These are phyloP conservation scores for Apiotrichum montevideense DNA, from an alignment of 1,284 basidiomycete species.

Conservation along the genomic window DNA sequence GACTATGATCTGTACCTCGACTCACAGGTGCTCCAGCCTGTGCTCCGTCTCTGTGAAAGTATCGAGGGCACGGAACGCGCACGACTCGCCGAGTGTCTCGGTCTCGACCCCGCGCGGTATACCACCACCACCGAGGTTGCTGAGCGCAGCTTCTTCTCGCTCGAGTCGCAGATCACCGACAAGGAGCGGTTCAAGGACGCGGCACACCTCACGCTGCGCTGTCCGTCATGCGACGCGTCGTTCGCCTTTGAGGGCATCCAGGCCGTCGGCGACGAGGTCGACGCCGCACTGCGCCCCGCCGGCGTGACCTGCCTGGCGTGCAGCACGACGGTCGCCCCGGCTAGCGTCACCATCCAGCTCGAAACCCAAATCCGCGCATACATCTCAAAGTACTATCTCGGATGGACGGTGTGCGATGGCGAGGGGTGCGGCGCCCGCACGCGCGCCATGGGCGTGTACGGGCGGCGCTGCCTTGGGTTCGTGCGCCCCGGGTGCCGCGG, in stretches of 20 bases:
- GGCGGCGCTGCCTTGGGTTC: conserved; percentile 62
- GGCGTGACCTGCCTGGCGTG: conserved; percentile 60
- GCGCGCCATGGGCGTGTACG: conserved; percentile 85
- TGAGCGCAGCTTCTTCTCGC: conserved; percentile 67
- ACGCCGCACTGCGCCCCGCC: conserved; percentile 36
- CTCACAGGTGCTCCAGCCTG: conserved; percentile 86
- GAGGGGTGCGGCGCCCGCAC: conserved; percentile 68
- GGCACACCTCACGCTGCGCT: conserved; percentile 63
- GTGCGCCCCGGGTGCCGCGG: conserved; percentile 60
- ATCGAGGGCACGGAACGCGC: conserved; percentile 93
- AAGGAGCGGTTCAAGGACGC: conserved; percentile 75
- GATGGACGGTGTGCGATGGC: conserved; percentile 83
- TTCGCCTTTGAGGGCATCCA: conserved; percentile 61
- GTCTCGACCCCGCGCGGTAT: conserved; percentile 83
- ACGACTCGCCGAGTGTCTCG: conserved; percentile 88
- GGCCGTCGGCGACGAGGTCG: conserved; percentile 54
- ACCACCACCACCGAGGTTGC: conserved; percentile 54
- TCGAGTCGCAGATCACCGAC: conserved; percentile 88
- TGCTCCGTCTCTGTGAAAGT: conserved; percentile 89
- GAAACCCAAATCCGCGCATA: conserved; percentile 74
- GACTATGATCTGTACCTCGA: conserved; percentile 91
- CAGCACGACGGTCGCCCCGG: conserved; percentile 51
- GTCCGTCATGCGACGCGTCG: conserved; percentile 62
- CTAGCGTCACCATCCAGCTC: conserved; percentile 73
- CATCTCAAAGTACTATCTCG: conserved; percentile 80